These are phyloP conservation scores for Tricholoma saponaceum DNA, from an alignment of 768 basidiomycete species.

Conservation along the genomic window DNA sequence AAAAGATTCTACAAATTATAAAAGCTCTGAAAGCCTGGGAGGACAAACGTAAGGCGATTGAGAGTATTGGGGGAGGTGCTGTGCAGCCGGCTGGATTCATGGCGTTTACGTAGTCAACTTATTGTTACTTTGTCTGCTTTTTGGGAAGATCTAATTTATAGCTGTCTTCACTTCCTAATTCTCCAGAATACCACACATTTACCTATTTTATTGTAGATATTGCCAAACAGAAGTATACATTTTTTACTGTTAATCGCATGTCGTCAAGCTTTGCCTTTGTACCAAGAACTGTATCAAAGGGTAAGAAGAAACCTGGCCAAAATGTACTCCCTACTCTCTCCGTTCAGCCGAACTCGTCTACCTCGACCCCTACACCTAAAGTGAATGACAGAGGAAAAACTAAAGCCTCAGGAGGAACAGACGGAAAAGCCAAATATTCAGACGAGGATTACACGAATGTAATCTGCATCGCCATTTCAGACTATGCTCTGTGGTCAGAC, in stretches of 20 bases:
- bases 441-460: slow-evolving; percentile 48
- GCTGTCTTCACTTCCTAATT: background rate
- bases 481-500: slow-evolving; percentile 66
- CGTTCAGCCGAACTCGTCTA: background rate
- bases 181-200: too few species aligned
- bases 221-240: background rate
- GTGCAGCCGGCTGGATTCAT: slow-evolving; percentile 33
- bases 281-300: slow-evolving; percentile 42
- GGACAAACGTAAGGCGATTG: slow-evolving; percentile 61
- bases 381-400: background rate
- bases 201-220: too few species aligned
- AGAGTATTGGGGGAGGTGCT: slow-evolving; percentile 42
- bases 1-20: slow-evolving; percentile 78
- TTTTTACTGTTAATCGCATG: slow-evolving; percentile 12
- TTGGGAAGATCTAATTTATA: background rate
- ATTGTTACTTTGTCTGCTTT: background rate
- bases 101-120: slow-evolving; percentile 18
- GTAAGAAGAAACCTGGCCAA: slow-evolving; percentile 15
- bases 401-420: background rate
- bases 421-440: slow-evolving; percentile 15
- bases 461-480: slow-evolving; percentile 60
- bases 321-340: background rate
- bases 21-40: slow-evolving; percentile 77
- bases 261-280: slow-evolving; percentile 38
- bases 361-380: background rate